These are phyloP conservation scores for Xerocomellus dryophilus DNA, from an alignment of 768 basidiomycete species.

Conservation along the genomic window DNA sequence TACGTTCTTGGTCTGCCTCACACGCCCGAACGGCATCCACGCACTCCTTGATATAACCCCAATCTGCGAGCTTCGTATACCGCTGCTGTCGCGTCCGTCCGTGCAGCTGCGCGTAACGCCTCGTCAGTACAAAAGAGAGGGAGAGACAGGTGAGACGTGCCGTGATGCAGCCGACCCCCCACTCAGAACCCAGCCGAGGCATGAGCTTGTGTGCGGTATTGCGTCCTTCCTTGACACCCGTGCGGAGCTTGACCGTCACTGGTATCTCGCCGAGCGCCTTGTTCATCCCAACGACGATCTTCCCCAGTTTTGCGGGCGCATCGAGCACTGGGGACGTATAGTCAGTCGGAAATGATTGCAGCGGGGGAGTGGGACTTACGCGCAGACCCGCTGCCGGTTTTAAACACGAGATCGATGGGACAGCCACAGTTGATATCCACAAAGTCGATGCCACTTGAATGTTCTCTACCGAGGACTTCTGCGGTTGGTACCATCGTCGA, in stretches of 20 bases:
- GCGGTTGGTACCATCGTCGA: slow-evolving; percentile 73
- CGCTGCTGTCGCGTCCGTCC: slow-evolving; percentile 93
- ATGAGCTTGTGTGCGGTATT: slow-evolving; percentile 90
- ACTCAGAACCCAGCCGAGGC: slow-evolving; percentile 64
- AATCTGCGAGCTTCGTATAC: slow-evolving; percentile 90
- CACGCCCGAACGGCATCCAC: slow-evolving; percentile 71
- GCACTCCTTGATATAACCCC: slow-evolving; percentile 89
- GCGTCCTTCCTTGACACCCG: slow-evolving; percentile 85
- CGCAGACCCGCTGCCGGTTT: slow-evolving; percentile 85
- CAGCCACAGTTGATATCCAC: slow-evolving; percentile 96
- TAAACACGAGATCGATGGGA: slow-evolving; percentile 95
- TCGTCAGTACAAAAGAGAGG: neutral
- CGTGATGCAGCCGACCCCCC: slow-evolving; percentile 44
- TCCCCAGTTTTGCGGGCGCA: slow-evolving; percentile 74
- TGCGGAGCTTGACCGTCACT: slow-evolving; percentile 87
- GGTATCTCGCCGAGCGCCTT: slow-evolving; percentile 87
- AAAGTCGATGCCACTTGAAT: slow-evolving; percentile 71
- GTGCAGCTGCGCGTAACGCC: slow-evolving; percentile 62
- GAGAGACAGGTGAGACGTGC: slow-evolving; percentile 20
- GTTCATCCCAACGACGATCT: slow-evolving; percentile 89
- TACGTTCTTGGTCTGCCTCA: slow-evolving; percentile 71
- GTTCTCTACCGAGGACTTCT: slow-evolving; percentile 74
- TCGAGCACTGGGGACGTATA: slow-evolving; percentile 66
- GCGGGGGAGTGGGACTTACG: slow-evolving; percentile 46
- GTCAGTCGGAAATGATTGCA: neutral